Evolutionary conservation across 345 rosid genomes (phyloP).

Genomic region (Camelina hispida): DNA sequence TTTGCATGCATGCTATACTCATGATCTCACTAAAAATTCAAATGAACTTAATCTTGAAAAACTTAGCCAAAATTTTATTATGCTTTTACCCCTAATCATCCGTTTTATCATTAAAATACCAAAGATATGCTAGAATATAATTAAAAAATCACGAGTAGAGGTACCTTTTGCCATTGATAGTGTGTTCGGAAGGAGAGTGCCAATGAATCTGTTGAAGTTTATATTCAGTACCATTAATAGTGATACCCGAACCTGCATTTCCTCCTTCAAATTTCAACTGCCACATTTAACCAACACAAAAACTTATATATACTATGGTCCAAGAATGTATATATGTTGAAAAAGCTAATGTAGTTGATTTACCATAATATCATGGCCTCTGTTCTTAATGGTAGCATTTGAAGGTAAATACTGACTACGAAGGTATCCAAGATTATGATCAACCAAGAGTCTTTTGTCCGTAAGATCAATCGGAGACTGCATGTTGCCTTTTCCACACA

Average conservation of each 20-base stretch:
- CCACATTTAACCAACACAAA: neutral
- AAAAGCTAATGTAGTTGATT: constrained; percentile 13
- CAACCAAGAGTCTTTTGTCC: constrained; percentile 50
- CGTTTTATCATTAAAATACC: no score
- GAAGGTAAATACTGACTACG: constrained; percentile 56
- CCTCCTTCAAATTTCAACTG: constrained; percentile 61
- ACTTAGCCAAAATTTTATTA: neutral
- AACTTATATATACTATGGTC: neutral
- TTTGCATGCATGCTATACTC: neutral
- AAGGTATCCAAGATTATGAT: constrained; percentile 54
- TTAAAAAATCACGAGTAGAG: neutral
- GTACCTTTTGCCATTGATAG: constrained; percentile 69
- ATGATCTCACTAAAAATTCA: neutral
- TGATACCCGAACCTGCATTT: constrained; percentile 52
- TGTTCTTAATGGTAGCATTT: constrained; percentile 62
- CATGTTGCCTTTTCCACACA: constrained; percentile 71
- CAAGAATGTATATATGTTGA: constrained; percentile 4
- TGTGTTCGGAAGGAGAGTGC: constrained; percentile 87
- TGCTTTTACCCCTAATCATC: neutral
- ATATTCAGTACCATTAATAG: constrained; percentile 54
- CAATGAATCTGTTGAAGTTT: constrained; percentile 73
- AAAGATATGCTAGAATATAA: no score
- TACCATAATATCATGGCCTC: constrained; percentile 92
- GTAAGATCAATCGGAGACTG: constrained; percentile 79
- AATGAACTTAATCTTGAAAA: neutral